Conservation (phyloP, 352 stramenopile species). For the Globisporangium spinosum region DNA sequence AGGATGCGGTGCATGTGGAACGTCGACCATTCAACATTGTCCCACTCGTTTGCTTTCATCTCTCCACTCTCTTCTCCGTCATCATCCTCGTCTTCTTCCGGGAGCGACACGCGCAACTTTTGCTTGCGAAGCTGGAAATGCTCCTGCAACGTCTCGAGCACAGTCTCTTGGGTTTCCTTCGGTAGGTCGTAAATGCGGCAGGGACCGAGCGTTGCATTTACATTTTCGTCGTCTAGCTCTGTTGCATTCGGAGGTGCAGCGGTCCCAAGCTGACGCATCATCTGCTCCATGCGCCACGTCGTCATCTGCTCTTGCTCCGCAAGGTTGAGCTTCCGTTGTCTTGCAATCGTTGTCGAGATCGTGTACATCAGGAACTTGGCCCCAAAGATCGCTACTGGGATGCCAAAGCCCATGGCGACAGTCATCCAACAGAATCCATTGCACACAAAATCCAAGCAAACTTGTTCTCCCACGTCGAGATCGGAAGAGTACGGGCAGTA, state of each 20-base stretch:
- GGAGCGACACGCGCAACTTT: conserved; percentile 17
- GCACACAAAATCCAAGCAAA: conserved; percentile 46
- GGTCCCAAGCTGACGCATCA: conserved; percentile 51
- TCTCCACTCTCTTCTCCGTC: not conserved
- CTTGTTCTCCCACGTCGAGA: conserved; percentile 27
- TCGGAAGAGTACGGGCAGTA: conserved; percentile 69
- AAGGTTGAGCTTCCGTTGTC: conserved; percentile 37
- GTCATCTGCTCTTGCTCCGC: conserved; percentile 66
- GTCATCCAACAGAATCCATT: conserved; percentile 68
- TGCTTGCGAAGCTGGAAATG: conserved; percentile 59
- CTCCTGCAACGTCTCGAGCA: conserved; percentile 54
- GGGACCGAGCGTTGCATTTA: conserved; percentile 24
- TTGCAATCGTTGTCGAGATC: conserved; percentile 39
- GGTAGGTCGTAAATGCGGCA: conserved; percentile 55
- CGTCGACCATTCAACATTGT: conserved; percentile 30
- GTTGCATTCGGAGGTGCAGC: conserved; percentile 6
- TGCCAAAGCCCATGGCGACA: conserved; percentile 39
- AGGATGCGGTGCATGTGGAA: conserved; percentile 29
- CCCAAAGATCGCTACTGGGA: conserved; percentile 49
- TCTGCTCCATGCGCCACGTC: conserved; percentile 60
- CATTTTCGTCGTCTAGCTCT: conserved; percentile 23
- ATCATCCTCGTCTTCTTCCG: conserved; percentile 8
- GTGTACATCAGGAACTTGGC: conserved; percentile 47
- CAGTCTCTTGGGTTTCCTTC: conserved; percentile 50
- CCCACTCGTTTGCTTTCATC: conserved; percentile 8